Conservation (phyloP, 345 rosid species). For the Euphorbia peplus region DNA sequence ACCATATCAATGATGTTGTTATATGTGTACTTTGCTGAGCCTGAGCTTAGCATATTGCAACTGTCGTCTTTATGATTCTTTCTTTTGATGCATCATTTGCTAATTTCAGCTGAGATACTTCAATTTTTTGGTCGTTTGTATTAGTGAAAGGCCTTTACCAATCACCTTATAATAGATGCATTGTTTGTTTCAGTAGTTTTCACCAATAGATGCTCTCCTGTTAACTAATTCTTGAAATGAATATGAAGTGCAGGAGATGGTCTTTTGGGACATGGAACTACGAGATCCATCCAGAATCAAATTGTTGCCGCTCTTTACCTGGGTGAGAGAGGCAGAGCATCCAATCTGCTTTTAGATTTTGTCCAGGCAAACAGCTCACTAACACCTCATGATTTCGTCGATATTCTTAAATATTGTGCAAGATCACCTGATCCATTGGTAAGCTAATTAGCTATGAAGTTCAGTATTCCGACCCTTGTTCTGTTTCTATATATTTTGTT, state of each 20-base stretch:
- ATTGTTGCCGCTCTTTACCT: constrained; percentile 57
- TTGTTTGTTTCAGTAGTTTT: background rate
- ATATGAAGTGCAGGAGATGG: constrained; percentile 32
- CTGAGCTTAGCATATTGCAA: background rate
- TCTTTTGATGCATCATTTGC: background rate
- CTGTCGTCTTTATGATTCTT: background rate
- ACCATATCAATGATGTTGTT: background rate
- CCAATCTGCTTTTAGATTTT: constrained; percentile 51
- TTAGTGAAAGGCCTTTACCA: background rate
- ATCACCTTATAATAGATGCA: background rate
- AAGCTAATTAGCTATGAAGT: constrained; percentile 29
- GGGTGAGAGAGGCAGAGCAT: constrained; percentile 67
- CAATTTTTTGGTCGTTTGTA: background rate
- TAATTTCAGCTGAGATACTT: background rate
- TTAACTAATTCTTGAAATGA: background rate
- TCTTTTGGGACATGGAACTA: constrained; percentile 19
- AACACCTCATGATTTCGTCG: constrained; percentile 42
- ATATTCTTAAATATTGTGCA: constrained; percentile 62
- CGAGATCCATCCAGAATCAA: constrained; percentile 37
- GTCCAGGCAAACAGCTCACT: constrained; percentile 28
- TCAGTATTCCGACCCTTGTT: constrained; percentile 1
- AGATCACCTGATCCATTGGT: constrained; percentile 71
- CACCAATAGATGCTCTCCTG: background rate
- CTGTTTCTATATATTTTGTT: background rate
- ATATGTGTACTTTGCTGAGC: background rate